Conservation (phyloP, 75 land plant species). For the Ceratopteris richardii region DNA sequence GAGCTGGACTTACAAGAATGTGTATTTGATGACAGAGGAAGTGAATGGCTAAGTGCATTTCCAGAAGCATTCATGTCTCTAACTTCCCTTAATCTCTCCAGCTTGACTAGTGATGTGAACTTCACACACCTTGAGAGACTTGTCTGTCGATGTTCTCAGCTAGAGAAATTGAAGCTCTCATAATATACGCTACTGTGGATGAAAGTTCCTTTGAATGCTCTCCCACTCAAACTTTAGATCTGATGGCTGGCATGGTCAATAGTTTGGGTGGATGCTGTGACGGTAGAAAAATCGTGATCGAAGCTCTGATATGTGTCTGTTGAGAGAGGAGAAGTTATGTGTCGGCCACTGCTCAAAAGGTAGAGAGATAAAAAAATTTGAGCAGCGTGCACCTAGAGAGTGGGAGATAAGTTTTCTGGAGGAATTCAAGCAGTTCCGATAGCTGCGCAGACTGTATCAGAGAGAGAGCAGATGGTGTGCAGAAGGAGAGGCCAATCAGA, state of each 20-base stretch:
- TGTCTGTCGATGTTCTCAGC: conserved; percentile 36
- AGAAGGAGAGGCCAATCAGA: no score
- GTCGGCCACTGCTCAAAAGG: no score
- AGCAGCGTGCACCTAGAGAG: no score
- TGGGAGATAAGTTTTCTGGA: no score
- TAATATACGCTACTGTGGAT: conserved; percentile 43
- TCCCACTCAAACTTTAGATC: conserved; percentile 60
- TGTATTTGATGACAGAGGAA: conserved; percentile 43
- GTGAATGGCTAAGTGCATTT: conserved; percentile 54
- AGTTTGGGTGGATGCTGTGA: conserved; percentile 14
- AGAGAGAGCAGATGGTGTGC: no score
- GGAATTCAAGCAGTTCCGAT: no score
- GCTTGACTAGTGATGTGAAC: conserved; percentile 33
- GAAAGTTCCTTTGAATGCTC: conserved; percentile 43
- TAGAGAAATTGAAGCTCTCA: conserved; percentile 48
- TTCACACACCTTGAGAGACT: conserved; percentile 49
- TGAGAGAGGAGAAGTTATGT: no score
- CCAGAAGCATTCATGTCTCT: conserved; percentile 42
- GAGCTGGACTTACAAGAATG: conserved; percentile 70
- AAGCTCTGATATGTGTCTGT: conserved; percentile 34
- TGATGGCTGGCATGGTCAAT: conserved; percentile 33
- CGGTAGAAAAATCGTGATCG: conserved; percentile 29
- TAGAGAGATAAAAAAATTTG: no score
- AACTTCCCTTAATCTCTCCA: conserved; percentile 47
- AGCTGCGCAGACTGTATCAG: no score